Conservation (phyloP, 1,284 basidiomycete genomes). For the Microbotryum saponariae region DNA sequence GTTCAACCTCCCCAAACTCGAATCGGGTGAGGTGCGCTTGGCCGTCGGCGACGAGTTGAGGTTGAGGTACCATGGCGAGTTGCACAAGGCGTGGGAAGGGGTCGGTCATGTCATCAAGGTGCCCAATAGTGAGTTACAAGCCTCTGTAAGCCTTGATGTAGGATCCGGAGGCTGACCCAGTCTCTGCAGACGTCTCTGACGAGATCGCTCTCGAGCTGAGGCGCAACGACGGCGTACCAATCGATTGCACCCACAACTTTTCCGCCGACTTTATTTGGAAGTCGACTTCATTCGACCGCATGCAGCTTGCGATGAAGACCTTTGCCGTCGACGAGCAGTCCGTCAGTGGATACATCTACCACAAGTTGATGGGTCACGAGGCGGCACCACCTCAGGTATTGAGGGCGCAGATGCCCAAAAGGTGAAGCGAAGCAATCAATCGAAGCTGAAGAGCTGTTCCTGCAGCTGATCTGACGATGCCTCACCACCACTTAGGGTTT, state of each 20-base stretch:
- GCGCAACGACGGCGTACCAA: conserved; percentile 82
- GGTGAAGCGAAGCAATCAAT: conserved; percentile 37
- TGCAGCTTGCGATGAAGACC: conserved; percentile 99
- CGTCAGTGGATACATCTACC: conserved; percentile 97
- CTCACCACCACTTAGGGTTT: conserved; percentile 52
- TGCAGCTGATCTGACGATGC: not conserved
- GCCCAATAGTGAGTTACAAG: conserved; percentile 71
- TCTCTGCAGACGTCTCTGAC: conserved; percentile 77
- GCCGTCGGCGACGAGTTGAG: conserved; percentile 95
- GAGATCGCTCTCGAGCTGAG: conserved; percentile 93
- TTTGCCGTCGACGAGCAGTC: conserved; percentile 99
- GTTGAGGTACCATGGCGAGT: conserved; percentile 77
- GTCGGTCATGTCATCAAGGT: conserved; percentile 98
- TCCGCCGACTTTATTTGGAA: conserved; percentile 99
- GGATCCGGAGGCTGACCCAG: not conserved
- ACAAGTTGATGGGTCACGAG: conserved; percentile 95
- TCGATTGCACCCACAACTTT: conserved; percentile 89
- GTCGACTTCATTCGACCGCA: conserved; percentile 95
- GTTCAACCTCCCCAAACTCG: conserved; percentile 91
- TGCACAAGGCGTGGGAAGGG: conserved; percentile 91
- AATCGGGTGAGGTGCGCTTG: conserved; percentile 93
- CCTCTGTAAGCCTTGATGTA: no score
- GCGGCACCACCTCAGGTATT: conserved; percentile 76
- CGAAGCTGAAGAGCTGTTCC: not conserved
- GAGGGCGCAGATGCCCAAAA: conserved; percentile 80